A percentile compares a stretch with the other conserved stretches of the same genome.
Evolutionary conservation across 106 monocot species (phyloP).

Genomic region (Acanthochlamys bracteata): DNA sequence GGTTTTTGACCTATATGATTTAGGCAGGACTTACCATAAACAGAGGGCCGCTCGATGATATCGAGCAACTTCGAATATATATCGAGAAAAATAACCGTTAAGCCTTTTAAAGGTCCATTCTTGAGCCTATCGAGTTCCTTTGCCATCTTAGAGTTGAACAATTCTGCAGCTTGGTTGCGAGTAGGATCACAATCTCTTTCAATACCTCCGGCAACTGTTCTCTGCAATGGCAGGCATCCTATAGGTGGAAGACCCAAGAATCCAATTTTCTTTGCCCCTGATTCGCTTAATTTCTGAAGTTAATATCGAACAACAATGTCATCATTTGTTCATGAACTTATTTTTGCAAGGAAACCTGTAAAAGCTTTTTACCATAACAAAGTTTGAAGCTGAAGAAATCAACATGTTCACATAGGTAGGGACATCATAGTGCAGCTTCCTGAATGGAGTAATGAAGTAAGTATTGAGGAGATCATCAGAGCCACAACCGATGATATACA

Average conservation of each 20-base stretch:
- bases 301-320: neutral
- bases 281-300: constrained; percentile 14
- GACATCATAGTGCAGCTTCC: constrained; percentile 25
- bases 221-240: constrained; percentile 37
- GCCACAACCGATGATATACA: constrained; percentile 21
- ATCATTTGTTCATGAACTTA: too few species aligned
- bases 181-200: neutral
- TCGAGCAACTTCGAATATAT: neutral
- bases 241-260: constrained; percentile 29
- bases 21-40: constrained; percentile 1
- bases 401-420: constrained; percentile 23
- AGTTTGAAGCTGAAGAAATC: constrained; percentile 24
- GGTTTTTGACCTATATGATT: too few species aligned
- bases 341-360: too few species aligned
- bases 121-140: neutral
- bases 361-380: constrained; percentile 18
- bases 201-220: constrained; percentile 17
- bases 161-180: neutral
- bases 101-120: neutral
- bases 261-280: constrained; percentile 25
- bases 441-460: constrained; percentile 27
- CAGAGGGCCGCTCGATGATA: neutral
- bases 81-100: constrained; percentile 1
- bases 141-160: neutral
- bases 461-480: constrained; percentile 31